These are phyloP conservation scores for Hymenotorrendiella dingleyae DNA, from an alignment of 2,329 filamentous ascomycete species.

Conservation along the genomic window DNA sequence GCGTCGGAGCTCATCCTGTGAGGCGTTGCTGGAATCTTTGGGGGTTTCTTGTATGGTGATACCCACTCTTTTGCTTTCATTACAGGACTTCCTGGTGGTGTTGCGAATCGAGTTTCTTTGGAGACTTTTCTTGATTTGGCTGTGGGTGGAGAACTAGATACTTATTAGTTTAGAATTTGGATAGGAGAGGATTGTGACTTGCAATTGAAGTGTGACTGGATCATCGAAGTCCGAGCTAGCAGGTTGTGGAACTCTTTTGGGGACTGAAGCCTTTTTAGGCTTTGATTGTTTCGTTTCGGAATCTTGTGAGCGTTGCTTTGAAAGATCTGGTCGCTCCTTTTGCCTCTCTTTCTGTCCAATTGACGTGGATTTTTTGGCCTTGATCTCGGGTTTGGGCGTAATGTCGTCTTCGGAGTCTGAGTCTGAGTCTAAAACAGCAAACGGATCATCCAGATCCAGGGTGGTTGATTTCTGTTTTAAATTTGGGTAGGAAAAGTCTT, in stretches of 20 bases:
- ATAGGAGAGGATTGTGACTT: constrained; percentile 1
- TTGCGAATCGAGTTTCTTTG: constrained; percentile 19
- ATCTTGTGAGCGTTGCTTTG: neutral
- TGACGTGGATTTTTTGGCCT: neutral
- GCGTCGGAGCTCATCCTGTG: constrained; percentile 48
- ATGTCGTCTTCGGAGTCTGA: neutral
- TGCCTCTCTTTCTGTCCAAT: neutral
- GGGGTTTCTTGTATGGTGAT: constrained; percentile 27
- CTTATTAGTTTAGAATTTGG: constrained; percentile 4
- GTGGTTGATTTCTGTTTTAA: neutral
- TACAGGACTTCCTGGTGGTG: constrained; percentile 26
- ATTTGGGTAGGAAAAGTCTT: neutral
- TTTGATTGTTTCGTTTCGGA: neutral
- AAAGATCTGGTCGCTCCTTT: neutral
- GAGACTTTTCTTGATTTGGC: constrained; percentile 16
- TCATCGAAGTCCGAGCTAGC: constrained; percentile 20
- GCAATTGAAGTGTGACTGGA: constrained; percentile 21
- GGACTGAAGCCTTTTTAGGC: neutral
- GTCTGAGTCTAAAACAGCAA: neutral
- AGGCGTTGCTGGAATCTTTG: constrained; percentile 47
- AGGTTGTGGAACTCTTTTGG: neutral
- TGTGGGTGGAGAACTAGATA: constrained; percentile 20
- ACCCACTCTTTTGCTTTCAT: constrained; percentile 16
- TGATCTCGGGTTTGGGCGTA: neutral
- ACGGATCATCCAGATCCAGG: neutral